These are phyloP conservation scores for Lyophyllum atratum DNA, from an alignment of 768 basidiomycete genomes.

Conservation along the genomic window DNA sequence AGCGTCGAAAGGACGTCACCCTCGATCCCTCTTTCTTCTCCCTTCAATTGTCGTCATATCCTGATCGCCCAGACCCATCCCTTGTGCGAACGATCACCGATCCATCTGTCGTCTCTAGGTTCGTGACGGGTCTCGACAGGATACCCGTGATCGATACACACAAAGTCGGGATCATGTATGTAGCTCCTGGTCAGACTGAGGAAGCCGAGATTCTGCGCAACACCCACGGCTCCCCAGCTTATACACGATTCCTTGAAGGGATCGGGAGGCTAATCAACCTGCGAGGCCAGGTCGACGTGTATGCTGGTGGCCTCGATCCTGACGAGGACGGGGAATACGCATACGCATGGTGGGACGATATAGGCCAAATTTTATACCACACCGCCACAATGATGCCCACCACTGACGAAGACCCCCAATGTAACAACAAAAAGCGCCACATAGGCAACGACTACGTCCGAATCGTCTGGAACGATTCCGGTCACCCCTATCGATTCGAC, in stretches of 20 bases:
- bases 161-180: slow-evolving; percentile 95
- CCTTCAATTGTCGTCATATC: slow-evolving; percentile 79
- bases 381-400: slow-evolving; percentile 98
- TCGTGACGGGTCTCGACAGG: slow-evolving; percentile 71
- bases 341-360: slow-evolving; percentile 99
- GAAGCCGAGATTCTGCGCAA: slow-evolving; percentile 90
- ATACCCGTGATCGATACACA: slow-evolving; percentile 97
- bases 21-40: slow-evolving; percentile 86
- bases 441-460: slow-evolving; percentile 97
- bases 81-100: slow-evolving; percentile 51
- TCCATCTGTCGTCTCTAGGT: slow-evolving; percentile 53
- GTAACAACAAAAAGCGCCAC: slow-evolving; percentile 88
- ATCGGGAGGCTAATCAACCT: slow-evolving; percentile 87
- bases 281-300: slow-evolving; percentile 88
- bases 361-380: slow-evolving; percentile 92
- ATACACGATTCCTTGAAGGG: slow-evolving; percentile 89
- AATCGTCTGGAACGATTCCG: slow-evolving; percentile 98
- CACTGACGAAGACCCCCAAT: slow-evolving; percentile 61
- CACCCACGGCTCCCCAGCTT: slow-evolving; percentile 90
- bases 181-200: slow-evolving; percentile 84
- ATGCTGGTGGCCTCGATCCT: slow-evolving; percentile 88
- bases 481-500: slow-evolving; percentile 85
- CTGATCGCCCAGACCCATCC: slow-evolving; percentile 40
- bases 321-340: slow-evolving; percentile 96
- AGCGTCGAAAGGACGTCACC: slow-evolving; percentile 81